Evolutionary conservation across 257 asterid genomes (phyloP).

Genomic region (Przewalskia tangutica): DNA sequence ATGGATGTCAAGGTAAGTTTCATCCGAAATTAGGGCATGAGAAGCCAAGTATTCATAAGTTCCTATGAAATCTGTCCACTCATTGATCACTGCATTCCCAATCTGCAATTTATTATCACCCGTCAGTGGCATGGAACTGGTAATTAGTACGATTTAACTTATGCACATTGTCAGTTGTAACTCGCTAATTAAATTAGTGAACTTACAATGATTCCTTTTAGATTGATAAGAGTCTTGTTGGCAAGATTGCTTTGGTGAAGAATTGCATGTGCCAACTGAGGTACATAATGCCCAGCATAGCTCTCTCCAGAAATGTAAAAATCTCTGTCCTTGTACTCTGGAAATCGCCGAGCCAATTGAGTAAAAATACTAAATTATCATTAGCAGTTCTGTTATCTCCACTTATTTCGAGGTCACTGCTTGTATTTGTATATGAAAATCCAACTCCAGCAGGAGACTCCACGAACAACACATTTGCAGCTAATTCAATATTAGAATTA

Average conservation of each 20-base stretch:
- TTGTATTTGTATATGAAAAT: constrained; percentile 41
- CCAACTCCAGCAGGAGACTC: constrained; percentile 49
- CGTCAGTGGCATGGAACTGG: neutral
- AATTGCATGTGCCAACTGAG: constrained; percentile 27
- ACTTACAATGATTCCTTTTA: constrained; percentile 35
- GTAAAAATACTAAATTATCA: constrained; percentile 30
- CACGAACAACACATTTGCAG: constrained; percentile 35
- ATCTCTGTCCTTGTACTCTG: constrained; percentile 26
- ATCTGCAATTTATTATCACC: neutral
- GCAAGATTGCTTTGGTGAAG: constrained; percentile 15
- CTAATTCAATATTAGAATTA: constrained; percentile 9
- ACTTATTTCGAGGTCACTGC: constrained; percentile 12
- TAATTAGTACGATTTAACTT: neutral
- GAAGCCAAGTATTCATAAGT: constrained; percentile 1
- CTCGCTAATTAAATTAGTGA: neutral
- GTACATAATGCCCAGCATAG: constrained; percentile 38
- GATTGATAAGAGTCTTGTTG: constrained; percentile 20
- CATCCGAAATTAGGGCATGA: constrained; percentile 17
- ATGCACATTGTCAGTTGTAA: neutral
- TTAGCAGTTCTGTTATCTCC: constrained; percentile 26
- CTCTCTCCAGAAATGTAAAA: constrained; percentile 38
- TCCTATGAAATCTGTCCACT: neutral
- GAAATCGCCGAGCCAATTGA: constrained; percentile 42
- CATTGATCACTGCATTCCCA: constrained; percentile 17
- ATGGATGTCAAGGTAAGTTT: neutral